A percentile compares a stretch with the other conserved stretches of the same genome.
phyloP scores from a whole-genome alignment of 2,329 filamentous ascomycete genomes.

The Nemania bipapillata region DNA sequence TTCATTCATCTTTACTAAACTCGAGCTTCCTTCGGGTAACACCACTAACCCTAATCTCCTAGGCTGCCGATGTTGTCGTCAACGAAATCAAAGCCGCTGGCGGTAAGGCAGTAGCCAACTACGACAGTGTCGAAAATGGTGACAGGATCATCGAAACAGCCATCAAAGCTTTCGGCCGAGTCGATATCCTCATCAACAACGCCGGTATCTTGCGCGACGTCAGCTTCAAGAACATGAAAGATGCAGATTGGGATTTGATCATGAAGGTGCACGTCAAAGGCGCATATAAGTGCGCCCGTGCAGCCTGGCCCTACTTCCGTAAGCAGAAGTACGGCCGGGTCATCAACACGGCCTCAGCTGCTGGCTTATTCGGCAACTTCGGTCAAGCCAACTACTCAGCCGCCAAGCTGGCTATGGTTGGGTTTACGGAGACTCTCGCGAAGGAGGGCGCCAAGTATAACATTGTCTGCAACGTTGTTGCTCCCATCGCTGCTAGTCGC shows the following conservation, averaged over 20 bases:
- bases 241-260: conserved; percentile 95
- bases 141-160: conserved; percentile 93
- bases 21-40: conserved; percentile 43
- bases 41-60: conserved; percentile 14
- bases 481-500: conserved; percentile 91
- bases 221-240: conserved; percentile 99
- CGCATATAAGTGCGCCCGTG: conserved; percentile 92
- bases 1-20: neutral
- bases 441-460: conserved; percentile 99
- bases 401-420: conserved; percentile 93
- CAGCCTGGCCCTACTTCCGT: conserved; percentile 96
- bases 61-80: conserved; percentile 86
- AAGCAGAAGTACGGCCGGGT: conserved; percentile 98
- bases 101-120: conserved; percentile 97
- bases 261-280: conserved; percentile 92
- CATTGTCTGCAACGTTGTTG: conserved; percentile 93
- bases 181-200: conserved; percentile 98
- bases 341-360: conserved; percentile 96
- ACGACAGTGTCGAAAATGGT: conserved; percentile 92
- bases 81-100: conserved; percentile 85
- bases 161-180: conserved; percentile 81
- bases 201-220: conserved; percentile 94
- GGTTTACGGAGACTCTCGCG: conserved; percentile 96
- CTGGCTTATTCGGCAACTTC: conserved; percentile 94
- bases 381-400: conserved; percentile 98